Evolutionary conservation across 208 protist species (phyloP), one percentile per base, ranked within the genome.

Genomic region (Acanthamoeba sp.): DNA sequence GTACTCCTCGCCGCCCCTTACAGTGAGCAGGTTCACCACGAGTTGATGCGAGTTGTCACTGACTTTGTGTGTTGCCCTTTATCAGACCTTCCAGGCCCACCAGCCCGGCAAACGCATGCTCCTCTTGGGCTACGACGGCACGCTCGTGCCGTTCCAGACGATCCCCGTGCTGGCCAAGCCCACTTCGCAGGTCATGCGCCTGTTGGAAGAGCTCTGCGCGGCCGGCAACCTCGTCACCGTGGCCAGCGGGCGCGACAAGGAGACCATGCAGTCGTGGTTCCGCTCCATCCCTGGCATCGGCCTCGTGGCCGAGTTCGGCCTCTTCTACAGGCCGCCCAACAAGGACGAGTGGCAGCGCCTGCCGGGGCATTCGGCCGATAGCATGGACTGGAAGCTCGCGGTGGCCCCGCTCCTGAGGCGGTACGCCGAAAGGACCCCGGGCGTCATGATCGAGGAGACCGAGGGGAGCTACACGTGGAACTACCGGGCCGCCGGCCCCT

Each of bases 91-190:
- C 59, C 48, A 87, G 16, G 34, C 42, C 36, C 89, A 76, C 29
- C 20, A 73, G 59, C 34, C 91, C 34, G 85, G 62, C 36, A 78
- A 78, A 10, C 50, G 94, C 59, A 22, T 96, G 62, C 40, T 96
- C 1, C 55, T 96, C 14, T 89, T 96, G 59, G 95, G 80, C n/a
- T 96, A 96, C 45, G 95, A 96, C 55, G 95, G 95, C 16, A 96
- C 95, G 7, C 55, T 96, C 1, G 93, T 96, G 73, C 95, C 95
- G 29, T 96, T 93, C 27, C 64, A 89, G 7, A 59, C 66, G 42
- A 85, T 94, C 14, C 95, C 95, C 18, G 48, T 78, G 7, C 40
- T 94, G 7, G 66, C 69, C 50, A 90, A 90, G 57, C 95, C 95
- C 57, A 71, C 84, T 9, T 48, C 42, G 48, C 84, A 66, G 32